These are phyloP conservation scores for Ustilago lituana DNA, from an alignment of 1,284 basidiomycete species.

Conservation along the genomic window DNA sequence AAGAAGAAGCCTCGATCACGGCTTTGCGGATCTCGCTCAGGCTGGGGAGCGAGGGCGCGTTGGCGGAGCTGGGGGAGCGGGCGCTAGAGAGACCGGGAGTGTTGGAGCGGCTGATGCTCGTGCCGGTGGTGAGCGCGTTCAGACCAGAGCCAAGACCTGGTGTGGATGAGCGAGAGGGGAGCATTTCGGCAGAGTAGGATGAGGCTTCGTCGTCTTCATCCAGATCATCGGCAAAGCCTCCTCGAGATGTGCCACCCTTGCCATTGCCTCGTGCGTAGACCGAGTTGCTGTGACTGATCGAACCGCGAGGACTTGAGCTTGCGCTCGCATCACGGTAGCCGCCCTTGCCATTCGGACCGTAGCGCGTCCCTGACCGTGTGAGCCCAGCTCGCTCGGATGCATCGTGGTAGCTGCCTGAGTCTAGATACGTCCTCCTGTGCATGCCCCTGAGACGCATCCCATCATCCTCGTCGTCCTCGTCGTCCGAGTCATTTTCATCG, in stretches of 20 bases:
- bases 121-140: slow-evolving; percentile 3
- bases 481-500: slow-evolving; percentile 77
- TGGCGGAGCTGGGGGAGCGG: slow-evolving; percentile 13
- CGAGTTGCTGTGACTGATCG: slow-evolving; percentile 25
- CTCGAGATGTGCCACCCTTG: slow-evolving; percentile 3
- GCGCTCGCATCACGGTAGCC: slow-evolving; percentile 38
- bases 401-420: slow-evolving; percentile 26
- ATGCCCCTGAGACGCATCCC: slow-evolving; percentile 37
- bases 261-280: slow-evolving; percentile 13
- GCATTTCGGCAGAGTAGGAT: slow-evolving; percentile 22
- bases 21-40: slow-evolving; percentile 40
- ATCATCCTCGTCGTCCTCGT: slow-evolving; percentile 50
- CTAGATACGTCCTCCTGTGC: slow-evolving; percentile 29
- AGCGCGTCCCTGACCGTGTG: slow-evolving; percentile 21
- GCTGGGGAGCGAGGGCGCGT: slow-evolving; percentile 12
- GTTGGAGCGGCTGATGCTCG: slow-evolving; percentile 2
- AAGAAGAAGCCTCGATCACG: slow-evolving; percentile 30
- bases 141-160: slow-evolving; percentile 19
- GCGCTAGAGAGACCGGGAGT: slow-evolving; percentile 9
- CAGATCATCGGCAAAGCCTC: slow-evolving; percentile 47
- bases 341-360: slow-evolving; percentile 24
- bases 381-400: slow-evolving; percentile 35
- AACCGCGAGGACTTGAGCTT: slow-evolving; percentile 27
- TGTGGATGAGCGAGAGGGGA: slow-evolving; percentile 29
- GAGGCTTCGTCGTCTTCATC: slow-evolving; percentile 46